Evolutionary conservation across 1,139 yeast genomes (phyloP).

Genomic region (Pneumocystis canis): DNA sequence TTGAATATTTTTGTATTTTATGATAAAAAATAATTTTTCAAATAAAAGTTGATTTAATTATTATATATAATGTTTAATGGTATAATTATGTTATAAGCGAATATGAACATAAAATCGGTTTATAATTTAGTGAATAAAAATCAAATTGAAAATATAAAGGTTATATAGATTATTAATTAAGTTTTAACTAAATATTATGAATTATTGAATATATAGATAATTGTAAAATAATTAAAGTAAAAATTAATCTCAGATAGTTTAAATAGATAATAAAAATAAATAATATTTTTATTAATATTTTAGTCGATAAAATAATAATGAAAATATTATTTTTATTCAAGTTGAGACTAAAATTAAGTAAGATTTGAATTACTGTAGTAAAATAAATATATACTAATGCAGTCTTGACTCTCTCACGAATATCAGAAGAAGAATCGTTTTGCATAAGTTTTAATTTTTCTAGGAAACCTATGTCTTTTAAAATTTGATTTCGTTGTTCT

Average conservation of each 20-base stretch:
- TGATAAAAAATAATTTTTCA: background rate
- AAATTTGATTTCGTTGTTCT: slow-evolving; percentile 14
- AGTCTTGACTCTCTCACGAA: slow-evolving; percentile 35
- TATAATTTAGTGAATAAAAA: no score
- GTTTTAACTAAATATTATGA: no score
- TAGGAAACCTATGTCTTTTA: slow-evolving; percentile 31
- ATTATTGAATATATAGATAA: background rate
- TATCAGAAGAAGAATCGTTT: slow-evolving; percentile 29
- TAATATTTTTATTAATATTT: background rate
- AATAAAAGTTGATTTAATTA: background rate
- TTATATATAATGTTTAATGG: background rate
- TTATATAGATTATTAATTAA: no score
- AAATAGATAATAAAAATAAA: background rate
- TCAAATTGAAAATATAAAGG: background rate
- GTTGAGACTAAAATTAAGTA: background rate
- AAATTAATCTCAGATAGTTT: background rate
- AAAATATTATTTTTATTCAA: background rate
- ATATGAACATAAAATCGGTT: background rate
- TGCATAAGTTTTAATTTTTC: slow-evolving; percentile 25
- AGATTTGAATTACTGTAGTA: background rate
- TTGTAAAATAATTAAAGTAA: background rate
- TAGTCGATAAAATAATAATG: background rate
- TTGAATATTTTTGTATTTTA: background rate
- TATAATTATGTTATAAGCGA: background rate
- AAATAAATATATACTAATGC: slow-evolving; percentile 20